A percentile compares a stretch with the other conserved stretches of the same genome.
These are phyloP conservation scores for Triticum timopheevii DNA, from an alignment of 176 grass and related monocot species.

Conservation along the genomic window DNA sequence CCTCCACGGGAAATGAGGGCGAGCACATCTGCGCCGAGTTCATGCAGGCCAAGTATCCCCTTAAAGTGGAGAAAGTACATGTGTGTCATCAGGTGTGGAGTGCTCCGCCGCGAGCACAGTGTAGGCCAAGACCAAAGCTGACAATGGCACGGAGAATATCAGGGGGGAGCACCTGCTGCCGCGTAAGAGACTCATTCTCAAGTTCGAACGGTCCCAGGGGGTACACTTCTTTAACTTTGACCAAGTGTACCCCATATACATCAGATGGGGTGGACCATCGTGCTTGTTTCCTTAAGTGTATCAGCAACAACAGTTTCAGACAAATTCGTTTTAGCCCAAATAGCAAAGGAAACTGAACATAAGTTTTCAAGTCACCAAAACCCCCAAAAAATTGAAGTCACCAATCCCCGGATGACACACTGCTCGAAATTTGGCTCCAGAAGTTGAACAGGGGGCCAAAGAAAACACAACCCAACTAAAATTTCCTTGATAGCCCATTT, in stretches of 20 bases:
- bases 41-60: neutral
- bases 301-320: too few relatives aligned
- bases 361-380: too few relatives aligned
- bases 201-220: neutral
- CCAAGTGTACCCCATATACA: too few relatives aligned
- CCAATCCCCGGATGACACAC: too few relatives aligned
- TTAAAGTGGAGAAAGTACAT: conserved; percentile 18
- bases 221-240: too few relatives aligned
- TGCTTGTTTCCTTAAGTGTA: too few relatives aligned
- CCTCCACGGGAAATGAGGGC: too few relatives aligned
- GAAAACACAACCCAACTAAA: neutral
- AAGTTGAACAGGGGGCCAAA: neutral
- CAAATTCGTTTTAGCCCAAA: too few relatives aligned
- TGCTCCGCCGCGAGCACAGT: neutral
- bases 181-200: conserved; percentile 21
- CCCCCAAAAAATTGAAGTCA: too few relatives aligned
- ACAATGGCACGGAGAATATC: neutral
- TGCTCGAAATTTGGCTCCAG: neutral
- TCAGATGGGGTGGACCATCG: too few relatives aligned
- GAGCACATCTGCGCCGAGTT: neutral
- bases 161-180: conserved; percentile 27
- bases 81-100: neutral
- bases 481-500: neutral
- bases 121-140: neutral
- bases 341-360: too few relatives aligned